phyloP scores from a whole-genome alignment of 768 basidiomycete species.

The Clathrus columnatus region DNA sequence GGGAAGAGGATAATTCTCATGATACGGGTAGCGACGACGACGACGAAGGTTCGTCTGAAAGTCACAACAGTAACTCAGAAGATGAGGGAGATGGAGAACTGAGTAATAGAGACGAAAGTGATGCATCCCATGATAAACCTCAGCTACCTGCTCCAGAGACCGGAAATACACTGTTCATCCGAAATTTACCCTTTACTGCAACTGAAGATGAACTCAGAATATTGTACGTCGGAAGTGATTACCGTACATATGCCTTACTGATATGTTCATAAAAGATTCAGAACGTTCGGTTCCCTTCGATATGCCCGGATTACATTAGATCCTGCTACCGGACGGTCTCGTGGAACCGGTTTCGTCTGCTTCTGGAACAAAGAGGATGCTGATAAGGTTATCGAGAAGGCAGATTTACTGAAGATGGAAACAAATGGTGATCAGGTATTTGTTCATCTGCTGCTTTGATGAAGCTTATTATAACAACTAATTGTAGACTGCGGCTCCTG shows the following conservation, averaged over 20 bases:
- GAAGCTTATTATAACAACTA: not conserved
- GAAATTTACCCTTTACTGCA: conserved; percentile 86
- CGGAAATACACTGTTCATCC: conserved; percentile 88
- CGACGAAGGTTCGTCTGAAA: conserved; percentile 23
- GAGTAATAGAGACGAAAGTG: conserved; percentile 19
- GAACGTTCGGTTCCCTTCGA: conserved; percentile 82
- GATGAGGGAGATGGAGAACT: conserved; percentile 22
- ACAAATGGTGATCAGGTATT: conserved; percentile 27
- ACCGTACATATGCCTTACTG: not conserved
- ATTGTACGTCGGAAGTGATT: conserved; percentile 52
- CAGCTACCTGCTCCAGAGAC: conserved; percentile 74
- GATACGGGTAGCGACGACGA: conserved; percentile 33
- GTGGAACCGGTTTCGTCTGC: conserved; percentile 94
- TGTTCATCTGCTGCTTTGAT: not conserved
- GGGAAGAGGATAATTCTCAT: conserved; percentile 17
- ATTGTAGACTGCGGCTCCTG: not conserved
- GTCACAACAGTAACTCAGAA: conserved; percentile 31
- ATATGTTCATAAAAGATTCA: conserved; percentile 50
- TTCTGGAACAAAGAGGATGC: conserved; percentile 94
- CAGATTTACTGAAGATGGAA: conserved; percentile 60
- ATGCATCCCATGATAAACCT: conserved; percentile 43
- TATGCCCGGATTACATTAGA: conserved; percentile 92
- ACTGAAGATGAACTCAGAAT: conserved; percentile 88
- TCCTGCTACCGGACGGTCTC: conserved; percentile 68
- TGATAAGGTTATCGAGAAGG: conserved; percentile 74